A percentile compares a stretch with the other conserved stretches of the same genome.
These are phyloP conservation scores for Entomortierella beljakovae DNA, from an alignment of 192 early-diverging fungal species.

Conservation along the genomic window DNA sequence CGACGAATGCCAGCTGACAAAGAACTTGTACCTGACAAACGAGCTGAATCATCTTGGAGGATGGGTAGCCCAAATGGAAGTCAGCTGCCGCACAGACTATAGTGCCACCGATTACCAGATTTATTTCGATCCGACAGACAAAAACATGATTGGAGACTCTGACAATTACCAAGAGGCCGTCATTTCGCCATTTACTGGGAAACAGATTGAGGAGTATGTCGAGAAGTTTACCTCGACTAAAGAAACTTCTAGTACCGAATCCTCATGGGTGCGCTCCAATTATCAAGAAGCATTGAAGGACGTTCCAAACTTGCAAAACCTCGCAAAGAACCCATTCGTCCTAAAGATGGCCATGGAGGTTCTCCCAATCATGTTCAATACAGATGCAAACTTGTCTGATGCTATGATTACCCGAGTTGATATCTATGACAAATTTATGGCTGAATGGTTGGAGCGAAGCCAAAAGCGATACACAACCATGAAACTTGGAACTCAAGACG, in stretches of 20 bases:
- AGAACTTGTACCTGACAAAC: slow-evolving; percentile 5
- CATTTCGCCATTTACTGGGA: neutral
- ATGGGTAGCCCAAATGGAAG: neutral
- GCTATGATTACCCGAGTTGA: neutral
- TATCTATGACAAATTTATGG: slow-evolving; percentile 2
- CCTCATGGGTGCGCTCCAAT: neutral
- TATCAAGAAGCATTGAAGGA: neutral
- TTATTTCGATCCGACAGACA: neutral
- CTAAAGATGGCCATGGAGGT: neutral
- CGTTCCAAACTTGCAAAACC: neutral
- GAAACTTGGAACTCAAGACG: neutral
- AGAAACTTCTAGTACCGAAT: neutral
- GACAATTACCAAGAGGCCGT: neutral
- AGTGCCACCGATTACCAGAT: neutral
- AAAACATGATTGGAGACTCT: neutral
- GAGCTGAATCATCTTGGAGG: neutral
- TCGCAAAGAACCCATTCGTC: neutral
- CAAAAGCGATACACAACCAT: neutral
- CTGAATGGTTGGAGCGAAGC: neutral
- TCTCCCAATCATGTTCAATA: neutral
- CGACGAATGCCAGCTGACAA: slow-evolving; percentile 4
- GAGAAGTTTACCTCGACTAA: neutral
- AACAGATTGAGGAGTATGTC: slow-evolving; percentile 3
- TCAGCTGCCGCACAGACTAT: slow-evolving; percentile 1
- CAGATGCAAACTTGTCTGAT: neutral